Base-by-base conservation (phyloP, 345 rosid genomes). In the Eucalyptus microcorys region DNA sequence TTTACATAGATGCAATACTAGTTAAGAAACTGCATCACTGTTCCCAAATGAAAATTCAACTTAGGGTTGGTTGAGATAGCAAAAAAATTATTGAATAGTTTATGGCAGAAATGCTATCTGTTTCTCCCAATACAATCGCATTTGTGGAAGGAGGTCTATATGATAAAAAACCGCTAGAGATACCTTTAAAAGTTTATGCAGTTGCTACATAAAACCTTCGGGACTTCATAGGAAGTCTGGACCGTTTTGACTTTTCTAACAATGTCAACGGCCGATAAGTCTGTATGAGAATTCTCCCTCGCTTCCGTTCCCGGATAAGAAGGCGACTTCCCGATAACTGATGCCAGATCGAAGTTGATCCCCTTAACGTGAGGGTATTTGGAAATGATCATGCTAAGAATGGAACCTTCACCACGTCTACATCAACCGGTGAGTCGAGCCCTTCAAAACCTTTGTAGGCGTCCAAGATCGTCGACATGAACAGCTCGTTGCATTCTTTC, bases 381-480 rank as follows among this genome's bases (percentile, higher is more conserved):
- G 86, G 94, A 92, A 53, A 93, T 76, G 49, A 96, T 92, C 90
- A 55, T 88, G 87, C 91, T 87, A 48, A 94, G 94, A 87, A 93
- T 40, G 66, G 93, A 94, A 13, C 98, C 94, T 64, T 92, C 89
- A n/a, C 96, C 95, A 49, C 92, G 93, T 42, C 95, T 32, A 93
- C 94, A 90, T 96, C 97, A 19, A 93, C 94, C 91, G 90, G 55
- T 2, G 89, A 88, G 32, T 80, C 90, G 30, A 95, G 84, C 86
- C 93, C 92, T 52, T 92, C 90, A 87, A 93, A 90, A 47, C 94
- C 95, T 49, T 88, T 86, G 92, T 94, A 93, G 2, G 87, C 92
- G 21, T 91, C 93, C 59, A 94, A 49, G 88, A 94, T 61, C 47
- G 88, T 91, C 86, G 88, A 91, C 90, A 90, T 76, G 87, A 95